Evolutionary conservation across 495 filamentous ascomycete genomes (phyloP), one percentile per base, ranked within the genome.

Genomic region (Neurospora sp.): DNA sequence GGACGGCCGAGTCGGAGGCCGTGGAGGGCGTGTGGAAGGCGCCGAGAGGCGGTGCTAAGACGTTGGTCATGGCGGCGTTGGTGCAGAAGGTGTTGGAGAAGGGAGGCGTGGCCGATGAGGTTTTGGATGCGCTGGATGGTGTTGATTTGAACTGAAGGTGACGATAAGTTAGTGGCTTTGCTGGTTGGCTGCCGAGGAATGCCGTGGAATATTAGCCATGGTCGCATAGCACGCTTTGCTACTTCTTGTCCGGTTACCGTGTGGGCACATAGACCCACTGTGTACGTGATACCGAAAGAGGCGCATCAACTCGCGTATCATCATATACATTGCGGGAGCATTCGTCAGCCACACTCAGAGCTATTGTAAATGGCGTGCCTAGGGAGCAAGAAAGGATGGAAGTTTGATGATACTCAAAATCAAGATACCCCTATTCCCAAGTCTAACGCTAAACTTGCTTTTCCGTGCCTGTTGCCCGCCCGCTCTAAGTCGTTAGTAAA

Each of bases 91-190:
- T 90, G 45, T 73, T 93, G 69, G 85, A 89, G 74, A 84, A 84
- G 74, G 92, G 92, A 1, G 94, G 94, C 35, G 90, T 96, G 38
- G 93, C 90, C 16, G 91, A 93, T 74, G 94, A 97, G 82, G 92
- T 97, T 3, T 81, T 97, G 74, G 89, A 89, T 70, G 94, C 91
- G 6, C 81, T 97, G 77, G 91, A 92, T 78, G 87, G 85, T 31
- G 88, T 89, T 40, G 84, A 87, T 59, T 70, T 87, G 79, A 84
- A 77, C 42, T 85, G 80, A 75, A 69, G 69, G 65, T 35, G 22
- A 18, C 5, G 18, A 8, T 41, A 8, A 27, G 37, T 9, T 18
- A 27, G 12, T 27, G 3, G 31, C 3, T 7, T 10, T 40, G 27
- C 38, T 38, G 18, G 12, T 18, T 38, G 20, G n/a, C 5, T 27